phyloP scores from a whole-genome alignment of 169 alveolate genomes.

The Plasmodium gonderi region DNA sequence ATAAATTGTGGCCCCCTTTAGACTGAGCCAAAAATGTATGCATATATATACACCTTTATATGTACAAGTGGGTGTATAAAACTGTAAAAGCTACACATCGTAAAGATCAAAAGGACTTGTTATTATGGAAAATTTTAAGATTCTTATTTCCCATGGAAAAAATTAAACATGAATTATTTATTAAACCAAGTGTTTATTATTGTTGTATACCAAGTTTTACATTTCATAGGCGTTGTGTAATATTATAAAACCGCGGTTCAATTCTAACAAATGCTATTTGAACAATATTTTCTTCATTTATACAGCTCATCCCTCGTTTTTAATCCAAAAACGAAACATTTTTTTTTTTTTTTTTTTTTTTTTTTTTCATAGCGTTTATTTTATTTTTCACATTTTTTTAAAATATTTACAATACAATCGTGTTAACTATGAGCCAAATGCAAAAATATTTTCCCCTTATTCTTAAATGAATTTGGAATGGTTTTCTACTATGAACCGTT shows the following conservation, averaged over 20 bases:
- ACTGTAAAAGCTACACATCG: no score
- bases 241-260: not conserved
- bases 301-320: not conserved
- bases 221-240: not conserved
- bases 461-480: not conserved
- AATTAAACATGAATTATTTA: not conserved
- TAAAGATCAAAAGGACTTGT: no score
- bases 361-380: not conserved
- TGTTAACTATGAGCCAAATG: not conserved
- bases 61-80: not conserved
- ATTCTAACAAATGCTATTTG: not conserved
- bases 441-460: not conserved
- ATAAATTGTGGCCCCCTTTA: slow-evolving; percentile 58
- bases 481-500: not conserved
- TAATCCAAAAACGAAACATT: not conserved
- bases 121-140: no score
- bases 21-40: not conserved
- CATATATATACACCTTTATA: not conserved
- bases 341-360: not conserved
- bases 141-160: not conserved
- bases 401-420: not conserved
- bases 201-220: not conserved
- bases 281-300: not conserved
- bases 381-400: not conserved
- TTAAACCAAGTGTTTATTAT: not conserved